Base-by-base conservation (phyloP, 176 grass and related monocot species). In the Oryza rufipogon region DNA sequence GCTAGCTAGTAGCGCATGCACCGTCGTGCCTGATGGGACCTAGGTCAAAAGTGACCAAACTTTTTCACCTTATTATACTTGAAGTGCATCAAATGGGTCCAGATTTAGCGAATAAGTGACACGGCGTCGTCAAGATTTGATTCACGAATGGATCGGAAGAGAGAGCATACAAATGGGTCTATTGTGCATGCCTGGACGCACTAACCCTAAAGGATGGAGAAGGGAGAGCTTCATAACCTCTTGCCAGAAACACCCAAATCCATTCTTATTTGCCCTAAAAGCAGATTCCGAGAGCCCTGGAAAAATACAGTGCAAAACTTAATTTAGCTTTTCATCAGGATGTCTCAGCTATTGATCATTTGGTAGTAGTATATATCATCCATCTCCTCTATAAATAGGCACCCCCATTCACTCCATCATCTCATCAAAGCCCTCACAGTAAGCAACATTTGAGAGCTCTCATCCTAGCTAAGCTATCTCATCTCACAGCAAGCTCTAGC, bases 21-120 rank as follows among this genome's bases (percentile, higher is more conserved):
- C 38, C 48, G 25, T 49, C 61, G 38, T 79, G 47, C 63, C 83
- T 83, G 74, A 90, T 79, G 80, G 61, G 84, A 73, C 80, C 88
- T 79, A 86, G 52, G 74, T 85, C 86, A 86, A 93, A 93, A 93
- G 85, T 74, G 28, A 68, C 6, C 22, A 46, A 16, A 76, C 91
- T 88, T 90, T 89, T 67, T 9, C 9, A 9, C 15, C 28, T 47
- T 82, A 65, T 44, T 71, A 46, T 71, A 54, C 51, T 13, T 52
- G 39, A 33, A 34, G 41, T 83, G 64, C 54, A 76, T 54, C 71
- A 54, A 74, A 49, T 67, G 41, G 76, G 61, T 91, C 83, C 61
- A 81, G 86, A 91, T 91, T 86, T 84, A 70, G 76, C 77, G 85
- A 93, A 90, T 88, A 85, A 82, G 45, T 23, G 73, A 77, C 75